These are phyloP conservation scores for Periconia sp. DNA, from an alignment of 2,329 filamentous ascomycete species.

Conservation along the genomic window DNA sequence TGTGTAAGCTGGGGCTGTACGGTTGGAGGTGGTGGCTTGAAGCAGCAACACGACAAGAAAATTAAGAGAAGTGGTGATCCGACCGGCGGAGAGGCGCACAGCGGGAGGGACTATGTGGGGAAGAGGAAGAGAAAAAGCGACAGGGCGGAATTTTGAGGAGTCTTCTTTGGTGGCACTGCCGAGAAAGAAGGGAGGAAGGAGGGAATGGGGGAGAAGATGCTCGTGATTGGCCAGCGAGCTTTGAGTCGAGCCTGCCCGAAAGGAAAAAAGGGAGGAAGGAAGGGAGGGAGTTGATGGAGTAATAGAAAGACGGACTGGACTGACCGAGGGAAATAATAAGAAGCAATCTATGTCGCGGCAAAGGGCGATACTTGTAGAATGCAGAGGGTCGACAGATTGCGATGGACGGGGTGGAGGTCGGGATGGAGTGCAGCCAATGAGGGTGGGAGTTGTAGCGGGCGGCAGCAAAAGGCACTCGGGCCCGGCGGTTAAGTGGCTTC, in stretches of 20 bases:
- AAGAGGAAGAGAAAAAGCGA: conserved; percentile 20
- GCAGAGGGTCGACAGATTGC: not conserved
- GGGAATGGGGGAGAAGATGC: conserved; percentile 6
- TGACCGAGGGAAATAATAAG: conserved; percentile 23
- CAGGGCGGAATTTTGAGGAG: conserved; percentile 12
- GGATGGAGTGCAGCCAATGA: conserved; percentile 1
- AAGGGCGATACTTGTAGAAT: conserved; percentile 35
- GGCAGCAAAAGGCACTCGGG: conserved; percentile 25
- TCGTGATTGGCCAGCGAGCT: conserved; percentile 21
- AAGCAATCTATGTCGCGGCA: conserved; percentile 24
- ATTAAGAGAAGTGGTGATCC: conserved; percentile 32
- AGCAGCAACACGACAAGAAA: conserved; percentile 19
- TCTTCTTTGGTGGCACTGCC: conserved; percentile 26
- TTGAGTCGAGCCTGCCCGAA: conserved; percentile 19
- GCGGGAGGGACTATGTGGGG: conserved; percentile 13
- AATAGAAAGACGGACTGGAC: conserved; percentile 21
- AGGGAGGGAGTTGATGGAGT: not conserved
- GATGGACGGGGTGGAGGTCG: not conserved
- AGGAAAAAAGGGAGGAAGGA: conserved; percentile 21
- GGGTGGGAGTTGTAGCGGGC: conserved; percentile 28
- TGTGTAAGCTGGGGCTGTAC: conserved; percentile 37
- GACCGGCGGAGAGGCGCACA: conserved; percentile 33
- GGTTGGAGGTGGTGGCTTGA: conserved; percentile 35
- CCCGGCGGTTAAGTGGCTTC: conserved; percentile 38
- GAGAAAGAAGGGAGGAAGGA: conserved; percentile 15